Conservation (phyloP, 768 basidiomycete species). For the Serendipita sp. region DNA sequence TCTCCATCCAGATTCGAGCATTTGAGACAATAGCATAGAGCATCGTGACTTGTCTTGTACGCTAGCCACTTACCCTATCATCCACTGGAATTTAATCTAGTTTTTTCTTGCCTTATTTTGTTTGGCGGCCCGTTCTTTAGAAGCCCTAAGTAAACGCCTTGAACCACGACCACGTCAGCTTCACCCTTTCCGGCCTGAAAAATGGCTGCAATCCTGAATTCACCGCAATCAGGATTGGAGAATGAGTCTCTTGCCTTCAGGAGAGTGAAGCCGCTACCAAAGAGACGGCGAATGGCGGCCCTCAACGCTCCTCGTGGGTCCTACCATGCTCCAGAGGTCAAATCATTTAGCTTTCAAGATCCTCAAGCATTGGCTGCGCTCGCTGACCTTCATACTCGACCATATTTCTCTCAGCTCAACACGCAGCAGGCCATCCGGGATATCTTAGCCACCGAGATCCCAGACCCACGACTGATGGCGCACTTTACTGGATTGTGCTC, state of each 20-base stretch:
- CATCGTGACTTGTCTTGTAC: slow-evolving; percentile 4
- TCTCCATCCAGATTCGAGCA: slow-evolving; percentile 2
- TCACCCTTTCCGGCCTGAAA: neutral
- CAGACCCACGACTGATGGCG: neutral
- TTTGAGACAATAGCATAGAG: slow-evolving; percentile 6
- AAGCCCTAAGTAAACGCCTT: neutral
- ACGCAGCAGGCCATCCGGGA: slow-evolving; percentile 8
- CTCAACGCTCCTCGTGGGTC: neutral
- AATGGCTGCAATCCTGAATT: neutral
- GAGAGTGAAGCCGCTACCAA: slow-evolving; percentile 62
- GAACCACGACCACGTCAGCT: slow-evolving; percentile 4
- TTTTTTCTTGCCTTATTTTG: neutral
- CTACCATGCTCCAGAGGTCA: neutral
- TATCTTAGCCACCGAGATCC: neutral
- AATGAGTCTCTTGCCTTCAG: slow-evolving; percentile 30
- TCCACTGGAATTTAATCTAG: neutral
- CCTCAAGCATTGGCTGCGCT: neutral
- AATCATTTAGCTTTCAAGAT: neutral
- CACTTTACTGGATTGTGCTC: neutral
- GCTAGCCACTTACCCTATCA: neutral
- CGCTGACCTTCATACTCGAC: slow-evolving; percentile 2
- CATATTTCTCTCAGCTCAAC: neutral
- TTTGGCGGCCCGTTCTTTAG: neutral
- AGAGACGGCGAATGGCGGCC: slow-evolving; percentile 44
- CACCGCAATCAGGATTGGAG: neutral